These are phyloP conservation scores for Sclerotinia trifoliorum DNA, from an alignment of 2,329 filamentous ascomycete species.

Conservation along the genomic window DNA sequence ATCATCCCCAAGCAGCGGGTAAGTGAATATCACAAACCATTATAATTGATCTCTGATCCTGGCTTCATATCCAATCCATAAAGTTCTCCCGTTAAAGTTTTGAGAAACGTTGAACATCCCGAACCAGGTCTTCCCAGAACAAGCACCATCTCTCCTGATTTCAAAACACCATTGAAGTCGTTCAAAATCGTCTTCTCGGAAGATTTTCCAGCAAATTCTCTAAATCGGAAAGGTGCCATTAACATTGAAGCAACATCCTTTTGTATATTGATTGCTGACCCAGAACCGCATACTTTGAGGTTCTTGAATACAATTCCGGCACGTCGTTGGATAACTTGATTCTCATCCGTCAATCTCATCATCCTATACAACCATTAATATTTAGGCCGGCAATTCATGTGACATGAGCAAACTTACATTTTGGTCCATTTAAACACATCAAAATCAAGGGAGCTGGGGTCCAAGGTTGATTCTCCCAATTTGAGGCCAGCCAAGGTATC, in stretches of 20 bases:
- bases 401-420: conserved; percentile 27
- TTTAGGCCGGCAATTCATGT: not conserved
- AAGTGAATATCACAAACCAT: conserved; percentile 58
- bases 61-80: conserved; percentile 55
- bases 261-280: conserved; percentile 66
- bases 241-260: conserved; percentile 62
- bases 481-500: conserved; percentile 43
- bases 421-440: conserved; percentile 33
- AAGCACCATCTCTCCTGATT: conserved; percentile 64
- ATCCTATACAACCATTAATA: conserved; percentile 24
- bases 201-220: conserved; percentile 54
- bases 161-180: conserved; percentile 62
- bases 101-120: conserved; percentile 64
- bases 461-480: conserved; percentile 49
- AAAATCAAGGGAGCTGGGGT: conserved; percentile 46
- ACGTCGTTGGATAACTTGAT: conserved; percentile 53
- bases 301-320: conserved; percentile 64
- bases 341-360: conserved; percentile 50
- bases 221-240: conserved; percentile 55
- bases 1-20: conserved; percentile 49
- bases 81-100: conserved; percentile 58
- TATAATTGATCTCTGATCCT: conserved; percentile 57
- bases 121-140: conserved; percentile 66
- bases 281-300: conserved; percentile 65
- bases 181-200: conserved; percentile 59